Evolutionary conservation across 306 rosid species (phyloP), one percentile per base, ranked within the genome.

Genomic region (Quercus glauca): DNA sequence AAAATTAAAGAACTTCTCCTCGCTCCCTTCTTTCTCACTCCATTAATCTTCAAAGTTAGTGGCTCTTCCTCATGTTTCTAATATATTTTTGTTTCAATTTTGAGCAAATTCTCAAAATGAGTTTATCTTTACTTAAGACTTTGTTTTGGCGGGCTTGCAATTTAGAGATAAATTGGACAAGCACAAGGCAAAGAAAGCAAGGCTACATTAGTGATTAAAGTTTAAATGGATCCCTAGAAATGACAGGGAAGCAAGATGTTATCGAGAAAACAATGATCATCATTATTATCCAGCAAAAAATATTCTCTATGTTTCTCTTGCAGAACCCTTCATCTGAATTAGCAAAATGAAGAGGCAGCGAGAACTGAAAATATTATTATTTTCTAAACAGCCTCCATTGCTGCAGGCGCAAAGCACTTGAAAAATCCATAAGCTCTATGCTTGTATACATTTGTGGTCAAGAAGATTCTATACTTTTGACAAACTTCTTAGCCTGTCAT

Each of bases 401-500:
- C 79, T 26, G 79, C 71, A 81, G 78, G 21, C 28, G 19, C 77
- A 29, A 72, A 53, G 70, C 82, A 61, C 57, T 13, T 29, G 28
- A 75, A 63, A 86, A 55, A 69, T 55, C 75, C 78, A 73, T 31
- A 69, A 14, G 51, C 52, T 65, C 41, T n/a, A 58, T 58, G 69
- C 73, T 31, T 12, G 20, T 10, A 56, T 58, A 20, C 4, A 33
- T 25, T 61, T 59, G 76, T 73, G 67, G 75, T 91, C 81, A 92
- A 3, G 95, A 84, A 69, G 97, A 89, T 81, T 94, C 94, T 64
- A 90, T 56, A 15, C 78, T 82, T 74, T 61, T 90, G 77, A 89
- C 92, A 33, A 85, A 82, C 89, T 83, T 92, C 88, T 90, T 93
- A 26, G 88, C 88, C 98, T 93, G 94, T 65, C 83, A 64, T 3